Evolutionary conservation across 768 basidiomycete species (phyloP).

Genomic region (Chalciporus piperatus): DNA sequence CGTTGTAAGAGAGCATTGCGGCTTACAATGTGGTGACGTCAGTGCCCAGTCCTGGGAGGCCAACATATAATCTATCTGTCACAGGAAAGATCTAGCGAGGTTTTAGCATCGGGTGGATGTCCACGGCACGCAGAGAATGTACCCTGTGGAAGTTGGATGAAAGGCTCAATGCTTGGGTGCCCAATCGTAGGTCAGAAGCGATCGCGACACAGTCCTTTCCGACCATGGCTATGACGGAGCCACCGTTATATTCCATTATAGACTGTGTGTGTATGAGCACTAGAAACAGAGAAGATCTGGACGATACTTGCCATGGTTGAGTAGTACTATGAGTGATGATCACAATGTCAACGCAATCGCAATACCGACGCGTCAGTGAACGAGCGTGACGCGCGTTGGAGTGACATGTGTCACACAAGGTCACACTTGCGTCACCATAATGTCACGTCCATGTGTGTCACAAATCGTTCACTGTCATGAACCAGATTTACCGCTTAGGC

Average conservation of each 20-base stretch:
- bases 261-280: slow-evolving; percentile 49
- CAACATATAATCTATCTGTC: slow-evolving; percentile 88
- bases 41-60: slow-evolving; percentile 88
- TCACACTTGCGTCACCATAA: slow-evolving; percentile 13
- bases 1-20: not conserved
- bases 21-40: slow-evolving; percentile 90
- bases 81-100: slow-evolving; percentile 81
- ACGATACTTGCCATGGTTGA: slow-evolving; percentile 22
- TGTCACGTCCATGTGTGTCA: not conserved
- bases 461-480: no score
- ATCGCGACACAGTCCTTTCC: slow-evolving; percentile 99
- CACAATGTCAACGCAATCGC: no score
- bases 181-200: slow-evolving; percentile 90
- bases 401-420: slow-evolving; percentile 3
- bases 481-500: not conserved
- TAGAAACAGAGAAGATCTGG: not conserved
- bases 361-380: slow-evolving; percentile 22
- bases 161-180: slow-evolving; percentile 82
- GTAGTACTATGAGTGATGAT: not conserved
- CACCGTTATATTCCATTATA: slow-evolving; percentile 92
- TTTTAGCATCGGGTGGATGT: slow-evolving; percentile 2
- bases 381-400: slow-evolving; percentile 23
- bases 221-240: slow-evolving; percentile 98
- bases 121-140: slow-evolving; percentile 12
- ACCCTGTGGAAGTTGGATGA: slow-evolving; percentile 96